phyloP scores from a whole-genome alignment of 306 rosid species.

The Glycine soja region DNA sequence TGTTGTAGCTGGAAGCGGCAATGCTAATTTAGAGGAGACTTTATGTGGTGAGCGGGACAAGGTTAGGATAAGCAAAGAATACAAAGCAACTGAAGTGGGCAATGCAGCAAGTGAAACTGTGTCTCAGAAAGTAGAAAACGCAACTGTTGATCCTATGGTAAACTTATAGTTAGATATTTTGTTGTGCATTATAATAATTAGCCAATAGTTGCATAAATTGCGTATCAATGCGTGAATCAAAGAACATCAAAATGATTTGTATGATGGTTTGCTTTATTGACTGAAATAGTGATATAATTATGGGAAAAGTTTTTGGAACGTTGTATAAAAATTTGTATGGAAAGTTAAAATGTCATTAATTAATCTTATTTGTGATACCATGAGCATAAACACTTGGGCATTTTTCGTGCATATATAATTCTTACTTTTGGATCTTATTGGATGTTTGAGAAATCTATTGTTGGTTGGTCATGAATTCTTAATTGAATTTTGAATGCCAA shows the following conservation, averaged over 20 bases:
- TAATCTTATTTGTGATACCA: slow-evolving; percentile 27
- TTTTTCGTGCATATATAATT: background rate
- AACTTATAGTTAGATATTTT: slow-evolving; percentile 26
- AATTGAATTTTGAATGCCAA: slow-evolving; percentile 24
- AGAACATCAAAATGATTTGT: slow-evolving; percentile 23
- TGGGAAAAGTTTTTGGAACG: slow-evolving; percentile 28
- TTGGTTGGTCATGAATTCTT: slow-evolving; percentile 28
- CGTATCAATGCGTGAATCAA: background rate
- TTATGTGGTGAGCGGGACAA: slow-evolving; percentile 44
- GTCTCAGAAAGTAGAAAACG: slow-evolving; percentile 50
- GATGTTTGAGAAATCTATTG: slow-evolving; percentile 17
- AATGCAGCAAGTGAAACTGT: slow-evolving; percentile 48
- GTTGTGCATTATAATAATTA: background rate
- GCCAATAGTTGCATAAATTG: background rate
- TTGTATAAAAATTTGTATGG: background rate
- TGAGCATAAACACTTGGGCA: background rate
- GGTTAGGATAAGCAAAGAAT: slow-evolving; percentile 47
- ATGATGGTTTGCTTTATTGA: slow-evolving; percentile 18
- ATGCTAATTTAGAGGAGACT: slow-evolving; percentile 43
- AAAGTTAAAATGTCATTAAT: slow-evolving; percentile 16
- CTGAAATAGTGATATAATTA: background rate
- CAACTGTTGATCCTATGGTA: slow-evolving; percentile 52
- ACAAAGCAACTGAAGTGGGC: slow-evolving; percentile 47
- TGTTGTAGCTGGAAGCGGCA: slow-evolving; percentile 44
- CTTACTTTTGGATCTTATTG: slow-evolving; percentile 14